These are phyloP conservation scores for Pleomassaria siparia DNA, from an alignment of 2,329 filamentous ascomycete species.

Conservation along the genomic window DNA sequence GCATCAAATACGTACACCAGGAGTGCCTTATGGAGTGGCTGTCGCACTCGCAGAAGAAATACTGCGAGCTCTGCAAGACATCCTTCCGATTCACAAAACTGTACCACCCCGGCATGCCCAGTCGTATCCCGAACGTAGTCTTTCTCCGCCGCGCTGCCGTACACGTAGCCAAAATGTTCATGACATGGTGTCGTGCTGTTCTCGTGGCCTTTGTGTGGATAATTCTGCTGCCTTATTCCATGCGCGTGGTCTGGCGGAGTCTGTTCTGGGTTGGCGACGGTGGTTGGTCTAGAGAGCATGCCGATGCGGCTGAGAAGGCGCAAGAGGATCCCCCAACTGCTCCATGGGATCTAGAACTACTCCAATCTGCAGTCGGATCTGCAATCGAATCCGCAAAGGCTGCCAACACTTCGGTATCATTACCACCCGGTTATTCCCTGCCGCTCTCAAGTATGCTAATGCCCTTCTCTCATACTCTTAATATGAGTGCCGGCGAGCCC, in stretches of 20 bases:
- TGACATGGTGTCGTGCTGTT: conserved; percentile 76
- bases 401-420: conserved; percentile 18
- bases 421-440: too few relatives aligned
- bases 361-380: conserved; percentile 23
- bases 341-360: conserved; percentile 18
- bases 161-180: conserved; percentile 69
- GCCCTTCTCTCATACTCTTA: conserved; percentile 44
- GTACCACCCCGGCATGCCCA: conserved; percentile 92
- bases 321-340: conserved; percentile 1
- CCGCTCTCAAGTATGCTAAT: conserved; percentile 36
- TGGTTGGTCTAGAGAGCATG: conserved; percentile 59
- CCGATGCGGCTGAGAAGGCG: conserved; percentile 8
- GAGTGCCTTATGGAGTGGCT: conserved; percentile 99
- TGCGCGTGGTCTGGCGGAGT: conserved; percentile 88
- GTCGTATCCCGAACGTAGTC: conserved; percentile 74
- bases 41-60: conserved; percentile 97
- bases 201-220: conserved; percentile 88
- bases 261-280: conserved; percentile 93
- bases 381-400: conserved; percentile 22
- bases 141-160: conserved; percentile 77
- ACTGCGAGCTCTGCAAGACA: conserved; percentile 99
- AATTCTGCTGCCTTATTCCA: conserved; percentile 82
- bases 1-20: conserved; percentile 98
- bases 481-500: conserved; percentile 47
- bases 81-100: conserved; percentile 97